These are phyloP conservation scores for Albizia julibrissin DNA, from an alignment of 306 rosid species.

Conservation along the genomic window DNA sequence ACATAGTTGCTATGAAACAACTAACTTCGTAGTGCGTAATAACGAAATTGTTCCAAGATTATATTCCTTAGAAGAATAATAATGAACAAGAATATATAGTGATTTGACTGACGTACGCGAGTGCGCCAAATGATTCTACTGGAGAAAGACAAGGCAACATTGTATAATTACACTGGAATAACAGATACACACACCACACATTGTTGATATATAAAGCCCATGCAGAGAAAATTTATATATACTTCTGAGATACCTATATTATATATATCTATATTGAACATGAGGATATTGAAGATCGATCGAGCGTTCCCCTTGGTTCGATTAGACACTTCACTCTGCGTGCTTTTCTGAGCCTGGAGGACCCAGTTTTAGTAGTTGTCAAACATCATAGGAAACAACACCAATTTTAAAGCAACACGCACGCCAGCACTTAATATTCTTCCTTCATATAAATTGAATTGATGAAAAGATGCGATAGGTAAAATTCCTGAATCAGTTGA, in stretches of 20 bases:
- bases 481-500: not conserved
- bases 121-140: constrained; percentile 40
- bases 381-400: constrained; percentile 1
- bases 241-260: not conserved
- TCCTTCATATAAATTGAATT: not conserved
- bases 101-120: constrained; percentile 21
- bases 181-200: not conserved
- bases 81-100: not conserved
- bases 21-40: not conserved
- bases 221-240: not conserved
- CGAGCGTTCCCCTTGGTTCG: not conserved
- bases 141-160: constrained; percentile 16
- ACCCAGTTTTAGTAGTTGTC: constrained; percentile 4
- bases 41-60: not conserved
- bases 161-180: constrained; percentile 19
- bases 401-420: not conserved
- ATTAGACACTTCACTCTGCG: not conserved
- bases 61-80: not conserved
- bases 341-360: constrained; percentile 2
- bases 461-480: not conserved
- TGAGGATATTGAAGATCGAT: not conserved
- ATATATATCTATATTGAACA: no score
- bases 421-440: not conserved
- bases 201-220: constrained; percentile 5
- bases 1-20: not conserved